phyloP scores from a whole-genome alignment of 352 stramenopile genomes.

The Globisporangium cylindrosporum region DNA sequence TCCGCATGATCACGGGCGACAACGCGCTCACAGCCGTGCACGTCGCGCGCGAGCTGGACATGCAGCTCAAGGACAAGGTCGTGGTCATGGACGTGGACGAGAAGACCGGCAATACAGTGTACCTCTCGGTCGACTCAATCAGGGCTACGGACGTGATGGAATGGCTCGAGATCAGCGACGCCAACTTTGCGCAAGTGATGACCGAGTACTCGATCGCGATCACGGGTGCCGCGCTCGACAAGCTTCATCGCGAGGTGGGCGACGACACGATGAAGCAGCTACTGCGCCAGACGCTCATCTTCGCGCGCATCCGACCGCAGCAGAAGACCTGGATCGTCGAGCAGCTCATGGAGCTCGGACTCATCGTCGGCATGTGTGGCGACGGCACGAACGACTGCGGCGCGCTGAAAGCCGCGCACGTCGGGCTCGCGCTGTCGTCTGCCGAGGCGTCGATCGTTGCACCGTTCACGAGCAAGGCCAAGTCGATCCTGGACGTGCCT shows the following conservation, averaged over 20 bases:
- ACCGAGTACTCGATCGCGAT: conserved; percentile 39
- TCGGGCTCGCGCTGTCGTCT: conserved; percentile 80
- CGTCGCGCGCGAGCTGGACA: conserved; percentile 38
- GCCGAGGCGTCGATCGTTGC: conserved; percentile 84
- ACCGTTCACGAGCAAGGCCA: conserved; percentile 86
- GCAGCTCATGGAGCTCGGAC: conserved; percentile 39
- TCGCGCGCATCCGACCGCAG: conserved; percentile 52
- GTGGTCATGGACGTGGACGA: conserved; percentile 41
- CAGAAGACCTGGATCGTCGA: conserved; percentile 62
- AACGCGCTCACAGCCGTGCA: background rate
- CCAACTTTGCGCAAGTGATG: conserved; percentile 25
- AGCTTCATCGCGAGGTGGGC: conserved; percentile 24
- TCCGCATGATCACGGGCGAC: conserved; percentile 8
- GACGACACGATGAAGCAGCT: conserved; percentile 39
- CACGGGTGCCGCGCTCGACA: conserved; percentile 46
- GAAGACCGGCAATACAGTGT: conserved; percentile 18
- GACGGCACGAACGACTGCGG: conserved; percentile 96
- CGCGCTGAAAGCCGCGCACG: conserved; percentile 82
- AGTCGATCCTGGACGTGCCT: conserved; percentile 65
- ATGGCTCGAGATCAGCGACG: conserved; percentile 32
- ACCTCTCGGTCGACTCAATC: conserved; percentile 33
- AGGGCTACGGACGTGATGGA: conserved; percentile 22
- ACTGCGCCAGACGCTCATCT: conserved; percentile 43
- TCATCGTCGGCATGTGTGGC: conserved; percentile 87
- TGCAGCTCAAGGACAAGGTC: conserved; percentile 35